Evolutionary conservation across 164 flowering plant species (phyloP).

Genomic region (Stephania japonica): DNA sequence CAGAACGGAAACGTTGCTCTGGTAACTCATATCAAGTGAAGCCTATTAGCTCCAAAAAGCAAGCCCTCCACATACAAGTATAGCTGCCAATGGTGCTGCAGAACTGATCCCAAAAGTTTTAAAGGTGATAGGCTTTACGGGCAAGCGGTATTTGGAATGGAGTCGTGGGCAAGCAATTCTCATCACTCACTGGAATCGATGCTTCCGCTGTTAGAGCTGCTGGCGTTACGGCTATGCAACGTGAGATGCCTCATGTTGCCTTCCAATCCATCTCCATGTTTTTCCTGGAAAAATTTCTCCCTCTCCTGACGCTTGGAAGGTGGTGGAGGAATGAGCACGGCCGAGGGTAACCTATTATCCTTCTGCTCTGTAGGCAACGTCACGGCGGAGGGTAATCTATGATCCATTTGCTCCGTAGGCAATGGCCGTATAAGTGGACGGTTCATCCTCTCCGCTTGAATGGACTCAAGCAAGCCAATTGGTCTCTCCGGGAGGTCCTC

Average conservation of each 20-base stretch:
- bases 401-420: conserved; percentile 27
- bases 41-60: background rate
- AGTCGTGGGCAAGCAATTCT: background rate
- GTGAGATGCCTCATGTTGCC: conserved; percentile 62
- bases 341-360: conserved; percentile 19
- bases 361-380: conserved; percentile 30
- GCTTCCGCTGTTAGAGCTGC: conserved; percentile 75
- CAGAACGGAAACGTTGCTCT: background rate
- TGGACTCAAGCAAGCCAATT: conserved; percentile 38
- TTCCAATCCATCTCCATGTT: conserved; percentile 43
- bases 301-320: conserved; percentile 82
- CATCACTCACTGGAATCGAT: conserved; percentile 51
- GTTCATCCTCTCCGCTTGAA: conserved; percentile 43
- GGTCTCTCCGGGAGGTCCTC: conserved; percentile 39
- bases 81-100: background rate
- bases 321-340: conserved; percentile 83
- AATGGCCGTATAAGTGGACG: conserved; percentile 78
- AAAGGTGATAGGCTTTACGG: background rate
- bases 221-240: conserved; percentile 60
- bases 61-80: background rate
- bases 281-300: conserved; percentile 81
- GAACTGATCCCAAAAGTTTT: background rate
- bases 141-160: background rate
- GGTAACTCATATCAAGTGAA: background rate
- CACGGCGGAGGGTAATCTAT: background rate